Base-by-base conservation (phyloP, 345 rosid genomes). In the Eucalyptus regnans region DNA sequence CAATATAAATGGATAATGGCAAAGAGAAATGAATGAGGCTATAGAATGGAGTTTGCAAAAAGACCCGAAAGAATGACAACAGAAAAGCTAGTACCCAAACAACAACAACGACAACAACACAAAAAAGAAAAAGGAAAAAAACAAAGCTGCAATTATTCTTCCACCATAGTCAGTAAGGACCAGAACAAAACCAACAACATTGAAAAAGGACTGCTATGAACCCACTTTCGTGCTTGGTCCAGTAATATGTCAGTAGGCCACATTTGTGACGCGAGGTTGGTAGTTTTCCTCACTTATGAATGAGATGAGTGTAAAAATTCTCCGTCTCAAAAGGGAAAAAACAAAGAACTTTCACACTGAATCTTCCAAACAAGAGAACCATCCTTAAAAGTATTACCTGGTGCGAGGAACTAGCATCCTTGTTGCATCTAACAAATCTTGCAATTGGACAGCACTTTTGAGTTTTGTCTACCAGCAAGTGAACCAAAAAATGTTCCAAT, bases 391-490 rank as follows among this genome's bases (percentile, higher is more conserved):
- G 88, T 56, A 80, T 90, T 94, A 98, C 99, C 99, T 95, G 91
- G 96, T 86, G 91, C 99, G 98, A 89, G 99, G 99, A 58, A 98
- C 94, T 91, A 98, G 95, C 91, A 93, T 96, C 90, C 99, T 94
- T 86, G 99, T 98, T 89, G 99, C 99, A 94, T 98, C 99, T 91
- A 98, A 91, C 89, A 98, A 91, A 94, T 98, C 99, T 98, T 98
- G 99, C 94, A 98, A 90, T 91, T 98, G 96, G 87, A 98, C 90
- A 12, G 99, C 99, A 92, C 94, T 98, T 95, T 98, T 98, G 88
- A 97, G 99, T 93, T 98, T 98, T 87, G 99, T 98, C 99, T 98
- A 95, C 90, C 87, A 92, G 86, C 88, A 87, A 80, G n/a, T 71
- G 71, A 89, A 87, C 44, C 86, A 89, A 51, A 12, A 86, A 86